Conservation (phyloP, 208 protist species). For the Acanthamoeba rhysodes region DNA sequence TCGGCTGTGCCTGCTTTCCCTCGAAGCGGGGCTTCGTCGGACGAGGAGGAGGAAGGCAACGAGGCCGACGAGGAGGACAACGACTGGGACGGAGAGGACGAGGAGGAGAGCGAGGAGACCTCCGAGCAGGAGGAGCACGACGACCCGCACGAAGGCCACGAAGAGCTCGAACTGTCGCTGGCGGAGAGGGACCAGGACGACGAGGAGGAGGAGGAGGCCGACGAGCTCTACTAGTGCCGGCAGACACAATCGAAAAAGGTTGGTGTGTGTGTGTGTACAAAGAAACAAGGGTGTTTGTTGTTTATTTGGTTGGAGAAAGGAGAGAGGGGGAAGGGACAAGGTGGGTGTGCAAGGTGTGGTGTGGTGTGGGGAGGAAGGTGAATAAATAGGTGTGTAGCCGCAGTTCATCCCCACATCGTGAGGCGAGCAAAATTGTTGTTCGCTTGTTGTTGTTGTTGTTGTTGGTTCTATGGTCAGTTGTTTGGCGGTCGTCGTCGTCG, state of each 20-base stretch:
- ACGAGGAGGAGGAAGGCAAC: slow-evolving; percentile 52
- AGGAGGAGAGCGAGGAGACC: slow-evolving; percentile 7
- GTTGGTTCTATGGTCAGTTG: too few relatives aligned
- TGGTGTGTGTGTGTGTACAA: too few relatives aligned
- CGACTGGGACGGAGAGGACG: slow-evolving; percentile 43
- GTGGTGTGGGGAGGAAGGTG: slow-evolving; percentile 52
- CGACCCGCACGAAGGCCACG: slow-evolving; percentile 3
- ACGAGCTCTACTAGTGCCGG: neutral
- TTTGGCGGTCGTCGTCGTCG: too few relatives aligned
- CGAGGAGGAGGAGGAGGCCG: neutral
- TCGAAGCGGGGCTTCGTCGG: neutral
- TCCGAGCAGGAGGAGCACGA: slow-evolving; percentile 25
- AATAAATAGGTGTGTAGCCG: slow-evolving; percentile 21
- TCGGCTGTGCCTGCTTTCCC: too few relatives aligned
- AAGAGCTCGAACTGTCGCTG: slow-evolving; percentile 33
- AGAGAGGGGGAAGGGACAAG: neutral
- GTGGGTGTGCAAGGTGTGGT: neutral
- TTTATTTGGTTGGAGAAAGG: neutral
- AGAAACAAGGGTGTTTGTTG: neutral
- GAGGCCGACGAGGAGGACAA: slow-evolving; percentile 49
- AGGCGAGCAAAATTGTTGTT: slow-evolving; percentile 64
- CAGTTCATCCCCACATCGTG: slow-evolving; percentile 66
- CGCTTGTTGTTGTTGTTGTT: neutral
- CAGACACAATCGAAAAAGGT: too few relatives aligned
- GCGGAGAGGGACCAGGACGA: slow-evolving; percentile 15